Evolutionary conservation across 441 rosid genomes (phyloP).

Genomic region (Kokia cookei): DNA sequence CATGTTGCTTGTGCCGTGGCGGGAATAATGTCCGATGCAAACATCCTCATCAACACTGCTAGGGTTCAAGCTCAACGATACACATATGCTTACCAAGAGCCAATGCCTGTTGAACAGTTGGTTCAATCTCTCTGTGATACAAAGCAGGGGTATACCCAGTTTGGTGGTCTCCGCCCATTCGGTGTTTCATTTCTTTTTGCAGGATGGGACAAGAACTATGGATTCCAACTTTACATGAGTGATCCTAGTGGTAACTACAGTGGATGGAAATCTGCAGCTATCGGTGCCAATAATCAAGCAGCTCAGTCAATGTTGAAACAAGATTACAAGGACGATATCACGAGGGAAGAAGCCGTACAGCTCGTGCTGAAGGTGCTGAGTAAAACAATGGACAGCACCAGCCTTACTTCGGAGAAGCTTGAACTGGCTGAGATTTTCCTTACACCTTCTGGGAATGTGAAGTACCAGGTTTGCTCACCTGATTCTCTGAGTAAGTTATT

Average conservation of each 20-base stretch:
- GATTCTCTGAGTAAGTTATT: constrained; percentile 72
- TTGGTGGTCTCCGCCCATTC: constrained; percentile 95
- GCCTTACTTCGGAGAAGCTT: constrained; percentile 84
- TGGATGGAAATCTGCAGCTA: constrained; percentile 95
- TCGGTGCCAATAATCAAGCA: constrained; percentile 96
- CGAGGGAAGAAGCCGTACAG: constrained; percentile 81
- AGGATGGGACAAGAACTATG: constrained; percentile 90
- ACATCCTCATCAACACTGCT: constrained; percentile 89
- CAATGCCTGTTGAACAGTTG: constrained; percentile 95
- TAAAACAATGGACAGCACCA: constrained; percentile 95
- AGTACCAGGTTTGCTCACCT: constrained; percentile 73
- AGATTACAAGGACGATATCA: constrained; percentile 84
- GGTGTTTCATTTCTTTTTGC: constrained; percentile 94
- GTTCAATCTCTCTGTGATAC: constrained; percentile 96
- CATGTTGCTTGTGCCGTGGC: constrained; percentile 94
- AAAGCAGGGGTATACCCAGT: constrained; percentile 95
- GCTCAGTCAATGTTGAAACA: constrained; percentile 94
- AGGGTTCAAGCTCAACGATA: constrained; percentile 92
- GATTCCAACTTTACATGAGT: constrained; percentile 90
- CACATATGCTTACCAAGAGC: constrained; percentile 86
- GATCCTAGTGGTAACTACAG: constrained; percentile 96
- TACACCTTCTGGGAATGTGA: constrained; percentile 66
- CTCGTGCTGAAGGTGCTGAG: constrained; percentile 83
- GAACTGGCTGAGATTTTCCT: constrained; percentile 79
- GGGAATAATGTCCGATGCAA: constrained; percentile 97